Percentiles rank a stretch among this genome's conserved stretches.
phyloP scores from a whole-genome alignment of 2,329 filamentous ascomycete species.

The Diaporthe sp. region DNA sequence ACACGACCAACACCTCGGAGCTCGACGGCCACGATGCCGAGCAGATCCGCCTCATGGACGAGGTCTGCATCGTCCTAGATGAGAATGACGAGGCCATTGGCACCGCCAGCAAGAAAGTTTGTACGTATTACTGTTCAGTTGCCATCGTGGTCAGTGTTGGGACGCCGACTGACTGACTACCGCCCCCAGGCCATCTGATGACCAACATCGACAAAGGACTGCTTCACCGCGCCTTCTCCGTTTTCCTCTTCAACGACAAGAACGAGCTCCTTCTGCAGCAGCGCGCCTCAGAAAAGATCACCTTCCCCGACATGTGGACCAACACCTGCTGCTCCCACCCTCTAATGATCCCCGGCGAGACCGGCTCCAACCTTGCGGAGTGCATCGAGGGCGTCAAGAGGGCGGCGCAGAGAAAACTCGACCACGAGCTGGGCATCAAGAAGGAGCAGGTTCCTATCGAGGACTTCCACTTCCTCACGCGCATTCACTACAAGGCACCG shows the following conservation, averaged over 20 bases:
- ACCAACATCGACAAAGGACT: slow-evolving; percentile 97
- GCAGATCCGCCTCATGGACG: slow-evolving; percentile 98
- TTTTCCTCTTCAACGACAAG: slow-evolving; percentile 96
- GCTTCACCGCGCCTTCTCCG: slow-evolving; percentile 96
- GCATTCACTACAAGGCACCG: slow-evolving; percentile 98
- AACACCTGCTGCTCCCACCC: slow-evolving; percentile 99
- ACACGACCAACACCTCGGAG: slow-evolving; percentile 76
- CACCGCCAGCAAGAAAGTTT: slow-evolving; percentile 97
- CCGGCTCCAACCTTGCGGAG: slow-evolving; percentile 83
- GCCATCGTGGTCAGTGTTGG: not conserved
- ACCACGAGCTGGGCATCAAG: slow-evolving; percentile 95
- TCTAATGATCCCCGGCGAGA: slow-evolving; percentile 91
- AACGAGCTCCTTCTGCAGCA: slow-evolving; percentile 96
- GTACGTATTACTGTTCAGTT: slow-evolving; percentile 66
- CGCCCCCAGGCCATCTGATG: slow-evolving; percentile 89
- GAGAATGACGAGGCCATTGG: slow-evolving; percentile 94
- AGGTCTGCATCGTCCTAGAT: slow-evolving; percentile 97
- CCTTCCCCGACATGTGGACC: slow-evolving; percentile 99
- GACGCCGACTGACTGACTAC: slow-evolving; percentile 6
- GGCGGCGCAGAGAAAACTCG: slow-evolving; percentile 91
- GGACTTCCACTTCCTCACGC: slow-evolving; percentile 92
- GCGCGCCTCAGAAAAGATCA: slow-evolving; percentile 96
- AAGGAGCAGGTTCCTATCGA: slow-evolving; percentile 89
- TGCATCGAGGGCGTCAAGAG: slow-evolving; percentile 89
- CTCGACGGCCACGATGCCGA: slow-evolving; percentile 95